Evolutionary conservation across 108 stramenopile genomes (phyloP), one percentile per base, ranked within the genome.

Genomic region (Bacterosira constricta): DNA sequence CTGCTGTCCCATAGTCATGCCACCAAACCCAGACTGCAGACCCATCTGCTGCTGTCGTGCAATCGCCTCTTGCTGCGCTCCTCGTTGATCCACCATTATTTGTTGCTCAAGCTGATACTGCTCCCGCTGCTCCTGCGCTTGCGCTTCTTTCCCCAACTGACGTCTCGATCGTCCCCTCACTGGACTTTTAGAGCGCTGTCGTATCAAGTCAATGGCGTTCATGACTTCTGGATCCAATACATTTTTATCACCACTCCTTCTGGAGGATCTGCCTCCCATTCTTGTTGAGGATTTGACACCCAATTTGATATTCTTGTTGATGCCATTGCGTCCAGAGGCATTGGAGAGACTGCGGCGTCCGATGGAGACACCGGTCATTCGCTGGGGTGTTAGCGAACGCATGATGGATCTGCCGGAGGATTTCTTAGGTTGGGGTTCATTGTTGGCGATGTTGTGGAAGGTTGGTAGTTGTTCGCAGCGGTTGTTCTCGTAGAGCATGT

Each of bases 401-500:
- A 61, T 61, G 41, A 61, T 39, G 25, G 36, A 31, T 35, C 59
- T 21, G 1, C 59, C 59, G 23, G 25, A 17, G 38, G 59, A 61
- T 35, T 21, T 25, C 0, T 38, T 23, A 13, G 41, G 41, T 13
- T 42, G 12, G 41, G 12, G 41, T 13, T 12, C 41, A 30, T 29
- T 26, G 29, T 26, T 30, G 53, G 29, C 13, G 53, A 29, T 15
- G 30, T 38, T 61, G 59, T 61, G 59, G 25, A 61, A 61, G 18
- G 59, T 38, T 3, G 59, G 59, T 2, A 61, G 59, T 23, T 42
- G 59, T 15, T 61, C 59, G 59, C 35, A 38, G 1, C 59, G 59
- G 17, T 61, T 35, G 38, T n/a, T 61, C 17, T 61, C 59, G 38
- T 61, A 61, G 12, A 61, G 38, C 38, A 26, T 12, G n/a, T n/a